These are phyloP conservation scores for Lenwebbia sp. DNA, from an alignment of 345 rosid species.

Conservation along the genomic window DNA sequence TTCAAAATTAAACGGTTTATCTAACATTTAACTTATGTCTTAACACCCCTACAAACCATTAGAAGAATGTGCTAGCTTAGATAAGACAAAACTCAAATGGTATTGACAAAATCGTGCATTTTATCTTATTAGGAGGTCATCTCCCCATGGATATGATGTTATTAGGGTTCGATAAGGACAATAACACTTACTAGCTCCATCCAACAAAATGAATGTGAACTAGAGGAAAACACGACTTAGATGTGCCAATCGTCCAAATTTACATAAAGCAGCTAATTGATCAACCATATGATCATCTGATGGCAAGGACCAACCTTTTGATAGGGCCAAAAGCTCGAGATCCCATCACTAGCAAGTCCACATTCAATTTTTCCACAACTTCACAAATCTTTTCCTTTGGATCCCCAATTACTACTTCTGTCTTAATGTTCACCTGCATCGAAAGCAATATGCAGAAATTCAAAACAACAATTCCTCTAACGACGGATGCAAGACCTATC, in stretches of 20 bases:
- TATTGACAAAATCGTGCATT: background rate
- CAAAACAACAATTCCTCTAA: background rate
- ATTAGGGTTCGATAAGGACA: background rate
- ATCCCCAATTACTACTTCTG: slow-evolving; percentile 67
- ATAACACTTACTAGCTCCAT: background rate
- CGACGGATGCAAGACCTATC: background rate
- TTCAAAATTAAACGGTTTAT: background rate
- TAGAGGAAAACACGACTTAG: background rate
- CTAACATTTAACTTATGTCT: background rate
- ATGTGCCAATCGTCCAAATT: background rate
- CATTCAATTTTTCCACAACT: slow-evolving; percentile 42
- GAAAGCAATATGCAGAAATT: background rate
- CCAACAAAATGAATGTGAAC: background rate
- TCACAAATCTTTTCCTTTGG: slow-evolving; percentile 85
- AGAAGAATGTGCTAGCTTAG: background rate
- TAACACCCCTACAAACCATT: background rate
- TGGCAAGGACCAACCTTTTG: slow-evolving; percentile 41
- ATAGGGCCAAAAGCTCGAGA: slow-evolving; percentile 72
- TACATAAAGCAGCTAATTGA: background rate
- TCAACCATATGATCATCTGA: background rate
- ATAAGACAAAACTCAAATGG: background rate
- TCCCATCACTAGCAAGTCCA: slow-evolving; percentile 80
- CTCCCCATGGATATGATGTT: background rate
- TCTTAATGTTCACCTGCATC: slow-evolving; percentile 50
- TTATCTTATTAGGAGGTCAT: background rate